Percentiles rank a stretch among this genome's conserved stretches.
Conservation (phyloP, 1,284 basidiomycete genomes). For the Ceratorhiza oryzae-sativae region DNA sequence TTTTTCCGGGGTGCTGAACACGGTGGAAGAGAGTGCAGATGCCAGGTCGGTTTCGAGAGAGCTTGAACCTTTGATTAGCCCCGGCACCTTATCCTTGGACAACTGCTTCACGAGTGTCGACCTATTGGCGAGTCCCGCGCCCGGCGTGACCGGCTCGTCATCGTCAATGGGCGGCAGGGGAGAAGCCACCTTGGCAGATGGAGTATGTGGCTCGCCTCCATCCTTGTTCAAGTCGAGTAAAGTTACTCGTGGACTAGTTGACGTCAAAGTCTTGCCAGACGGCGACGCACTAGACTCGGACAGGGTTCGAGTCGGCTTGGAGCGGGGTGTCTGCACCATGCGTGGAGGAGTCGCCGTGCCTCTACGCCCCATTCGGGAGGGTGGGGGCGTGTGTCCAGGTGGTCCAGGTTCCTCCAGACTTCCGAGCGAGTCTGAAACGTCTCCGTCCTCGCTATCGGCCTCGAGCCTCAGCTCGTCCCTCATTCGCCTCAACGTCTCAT, state of each 20-base stretch:
- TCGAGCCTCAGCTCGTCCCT: slow-evolving; percentile 37
- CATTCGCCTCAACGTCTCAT: slow-evolving; percentile 27
- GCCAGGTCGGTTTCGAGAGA: slow-evolving; percentile 17
- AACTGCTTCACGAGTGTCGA: neutral
- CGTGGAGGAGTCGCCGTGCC: slow-evolving; percentile 20
- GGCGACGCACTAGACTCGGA: slow-evolving; percentile 5
- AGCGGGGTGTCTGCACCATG: neutral
- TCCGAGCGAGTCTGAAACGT: slow-evolving; percentile 30
- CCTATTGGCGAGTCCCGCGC: neutral
- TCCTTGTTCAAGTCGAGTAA: slow-evolving; percentile 14
- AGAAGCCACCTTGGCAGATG: neutral
- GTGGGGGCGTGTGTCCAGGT: slow-evolving; percentile 28
- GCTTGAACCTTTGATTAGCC: neutral
- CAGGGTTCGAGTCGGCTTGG: neutral
- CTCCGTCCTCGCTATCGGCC: slow-evolving; percentile 29
- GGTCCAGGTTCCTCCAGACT: slow-evolving; percentile 8
- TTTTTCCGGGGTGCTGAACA: slow-evolving; percentile 20
- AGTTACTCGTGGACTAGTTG: neutral
- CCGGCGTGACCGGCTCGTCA: slow-evolving; percentile 6
- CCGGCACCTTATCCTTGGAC: neutral
- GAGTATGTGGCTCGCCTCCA: slow-evolving; percentile 15
- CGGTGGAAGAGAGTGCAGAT: slow-evolving; percentile 14
- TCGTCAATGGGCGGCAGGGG: neutral
- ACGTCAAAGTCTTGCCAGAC: slow-evolving; percentile 7
- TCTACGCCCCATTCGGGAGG: slow-evolving; percentile 26